Conservation (phyloP, 306 rosid species). For the Crotalaria pallida region DNA sequence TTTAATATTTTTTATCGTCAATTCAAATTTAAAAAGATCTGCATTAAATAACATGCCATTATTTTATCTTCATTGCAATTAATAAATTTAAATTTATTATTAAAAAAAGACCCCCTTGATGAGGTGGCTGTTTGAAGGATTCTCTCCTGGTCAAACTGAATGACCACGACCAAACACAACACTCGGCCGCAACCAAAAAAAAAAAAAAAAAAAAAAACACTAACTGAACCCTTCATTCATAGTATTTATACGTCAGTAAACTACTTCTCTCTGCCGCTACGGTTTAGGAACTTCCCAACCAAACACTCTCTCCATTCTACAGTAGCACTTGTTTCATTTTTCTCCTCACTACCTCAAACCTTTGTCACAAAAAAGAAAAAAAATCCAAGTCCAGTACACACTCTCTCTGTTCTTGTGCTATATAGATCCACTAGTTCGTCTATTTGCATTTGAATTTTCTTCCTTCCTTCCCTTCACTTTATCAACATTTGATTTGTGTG, state of each 20-base stretch:
- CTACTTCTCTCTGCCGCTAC: not conserved
- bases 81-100: too few species aligned
- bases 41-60: too few species aligned
- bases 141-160: not conserved
- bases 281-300: not conserved
- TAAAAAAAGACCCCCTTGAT: not conserved
- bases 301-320: not conserved
- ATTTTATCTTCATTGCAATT: not conserved
- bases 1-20: not conserved
- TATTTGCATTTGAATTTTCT: conserved; percentile 43
- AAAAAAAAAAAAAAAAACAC: too few species aligned
- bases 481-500: not conserved
- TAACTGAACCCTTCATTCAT: not conserved
- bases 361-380: not conserved
- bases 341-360: not conserved
- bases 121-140: not conserved
- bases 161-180: not conserved
- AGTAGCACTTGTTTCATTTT: not conserved
- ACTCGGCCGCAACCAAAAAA: too few species aligned
- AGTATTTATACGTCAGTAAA: not conserved
- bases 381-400: not conserved
- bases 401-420: not conserved
- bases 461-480: conserved; percentile 18
- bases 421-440: not conserved
- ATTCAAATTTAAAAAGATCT: too few species aligned